Evolutionary conservation across 2,329 filamentous ascomycete species (phyloP).

Genomic region (Pseudogymnoascus sp.): DNA sequence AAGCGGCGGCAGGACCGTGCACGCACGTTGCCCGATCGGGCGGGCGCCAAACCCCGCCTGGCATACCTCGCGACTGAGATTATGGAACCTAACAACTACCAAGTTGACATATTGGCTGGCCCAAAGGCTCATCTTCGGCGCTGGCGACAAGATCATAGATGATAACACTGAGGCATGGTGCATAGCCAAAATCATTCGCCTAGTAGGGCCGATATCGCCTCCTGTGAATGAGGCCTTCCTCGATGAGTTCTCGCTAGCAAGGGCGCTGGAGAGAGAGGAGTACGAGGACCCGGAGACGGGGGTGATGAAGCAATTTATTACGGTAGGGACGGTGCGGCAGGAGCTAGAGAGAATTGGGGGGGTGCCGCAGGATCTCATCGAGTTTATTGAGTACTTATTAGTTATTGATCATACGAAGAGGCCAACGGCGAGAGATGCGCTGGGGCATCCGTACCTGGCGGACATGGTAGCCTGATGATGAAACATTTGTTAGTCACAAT

Average conservation of each 20-base stretch:
- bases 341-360: conserved; percentile 12
- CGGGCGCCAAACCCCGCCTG: too few species aligned
- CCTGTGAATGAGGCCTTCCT: conserved; percentile 11
- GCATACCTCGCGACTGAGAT: too few species aligned
- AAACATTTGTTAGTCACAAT: background rate
- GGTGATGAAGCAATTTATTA: conserved; percentile 7
- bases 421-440: conserved; percentile 14
- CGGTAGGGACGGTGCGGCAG: conserved; percentile 12
- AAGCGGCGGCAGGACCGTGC: too few species aligned
- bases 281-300: conserved; percentile 5
- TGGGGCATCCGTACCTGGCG: conserved; percentile 13
- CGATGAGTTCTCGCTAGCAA: background rate
- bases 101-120: conserved; percentile 19
- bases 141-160: conserved; percentile 19
- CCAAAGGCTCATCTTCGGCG: conserved; percentile 17
- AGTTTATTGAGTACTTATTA: conserved; percentile 15
- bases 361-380: conserved; percentile 12
- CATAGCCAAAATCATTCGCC: conserved; percentile 22
- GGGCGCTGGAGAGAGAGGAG: background rate
- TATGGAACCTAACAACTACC: conserved; percentile 4
- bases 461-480: background rate
- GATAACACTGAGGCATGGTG: conserved; percentile 20
- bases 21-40: too few species aligned
- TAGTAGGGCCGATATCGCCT: conserved; percentile 17
- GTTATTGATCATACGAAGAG: conserved; percentile 15